Percentiles rank a stretch among this genome's conserved stretches.
These are phyloP conservation scores for Fraxinus baroniana DNA, from an alignment of 305 asterid genomes.

Conservation along the genomic window DNA sequence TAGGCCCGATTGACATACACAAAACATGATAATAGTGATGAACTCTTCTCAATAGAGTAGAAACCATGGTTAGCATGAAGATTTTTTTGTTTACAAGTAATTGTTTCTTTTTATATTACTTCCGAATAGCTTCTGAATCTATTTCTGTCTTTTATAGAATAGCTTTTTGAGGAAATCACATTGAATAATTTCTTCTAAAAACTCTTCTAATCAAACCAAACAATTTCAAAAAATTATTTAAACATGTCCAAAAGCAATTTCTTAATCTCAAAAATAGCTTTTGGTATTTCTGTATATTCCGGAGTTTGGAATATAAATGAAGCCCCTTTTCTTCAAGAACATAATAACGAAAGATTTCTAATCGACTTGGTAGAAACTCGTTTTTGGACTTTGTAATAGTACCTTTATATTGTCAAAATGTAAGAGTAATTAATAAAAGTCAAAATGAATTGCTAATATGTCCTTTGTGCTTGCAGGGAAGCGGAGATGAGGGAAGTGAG, in stretches of 20 bases:
- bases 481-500: constrained; percentile 28
- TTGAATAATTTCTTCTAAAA: background rate
- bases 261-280: background rate
- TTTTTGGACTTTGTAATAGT: background rate
- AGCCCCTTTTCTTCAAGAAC: background rate
- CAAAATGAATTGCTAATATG: background rate
- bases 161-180: background rate
- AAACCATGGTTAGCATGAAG: background rate
- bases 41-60: background rate
- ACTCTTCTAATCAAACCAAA: background rate
- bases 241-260: background rate
- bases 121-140: background rate
- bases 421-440: background rate
- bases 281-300: background rate
- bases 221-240: background rate
- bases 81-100: background rate
- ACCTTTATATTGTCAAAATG: background rate
- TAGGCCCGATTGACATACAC: background rate
- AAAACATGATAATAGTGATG: background rate
- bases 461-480: constrained; percentile 36
- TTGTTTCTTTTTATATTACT: background rate
- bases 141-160: background rate
- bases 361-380: background rate
- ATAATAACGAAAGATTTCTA: background rate
- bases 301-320: background rate